Evolutionary conservation across 345 rosid species (phyloP).

Genomic region (Eucalyptus regnans): DNA sequence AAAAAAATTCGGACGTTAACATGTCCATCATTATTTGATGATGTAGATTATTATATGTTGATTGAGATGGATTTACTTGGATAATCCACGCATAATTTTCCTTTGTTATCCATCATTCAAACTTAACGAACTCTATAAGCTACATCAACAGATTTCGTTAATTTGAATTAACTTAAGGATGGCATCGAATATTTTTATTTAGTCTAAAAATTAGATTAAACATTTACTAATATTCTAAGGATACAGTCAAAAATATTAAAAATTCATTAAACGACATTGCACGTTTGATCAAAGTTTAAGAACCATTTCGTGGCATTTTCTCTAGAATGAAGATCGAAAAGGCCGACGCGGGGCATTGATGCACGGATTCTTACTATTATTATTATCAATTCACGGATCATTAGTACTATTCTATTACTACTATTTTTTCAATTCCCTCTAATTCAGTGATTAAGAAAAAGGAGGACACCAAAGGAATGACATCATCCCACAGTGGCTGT

Average conservation of each 20-base stretch:
- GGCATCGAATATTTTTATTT: neutral
- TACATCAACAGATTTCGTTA: neutral
- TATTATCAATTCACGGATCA: neutral
- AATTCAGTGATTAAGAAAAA: neutral
- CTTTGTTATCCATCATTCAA: neutral
- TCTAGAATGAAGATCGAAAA: neutral
- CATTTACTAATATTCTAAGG: neutral
- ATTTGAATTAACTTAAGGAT: neutral
- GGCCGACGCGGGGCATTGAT: neutral
- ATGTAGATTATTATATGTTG: neutral
- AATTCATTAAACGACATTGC: rapidly evolving
- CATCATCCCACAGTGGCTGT: neutral
- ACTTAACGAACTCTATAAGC: neutral
- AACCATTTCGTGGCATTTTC: neutral
- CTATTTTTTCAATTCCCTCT: neutral
- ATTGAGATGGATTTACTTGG: neutral
- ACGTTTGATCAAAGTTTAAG: neutral
- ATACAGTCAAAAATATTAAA: neutral
- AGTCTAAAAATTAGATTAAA: neutral
- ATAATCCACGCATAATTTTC: neutral
- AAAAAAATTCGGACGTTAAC: neutral
- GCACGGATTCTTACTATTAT: neutral
- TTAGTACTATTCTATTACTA: too few species aligned
- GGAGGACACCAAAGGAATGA: neutral
- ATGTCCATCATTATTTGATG: neutral